Evolutionary conservation across 352 stramenopile genomes (phyloP), one percentile per base, ranked within the genome.

Genomic region (Globisporangium rhizosaccharum): DNA sequence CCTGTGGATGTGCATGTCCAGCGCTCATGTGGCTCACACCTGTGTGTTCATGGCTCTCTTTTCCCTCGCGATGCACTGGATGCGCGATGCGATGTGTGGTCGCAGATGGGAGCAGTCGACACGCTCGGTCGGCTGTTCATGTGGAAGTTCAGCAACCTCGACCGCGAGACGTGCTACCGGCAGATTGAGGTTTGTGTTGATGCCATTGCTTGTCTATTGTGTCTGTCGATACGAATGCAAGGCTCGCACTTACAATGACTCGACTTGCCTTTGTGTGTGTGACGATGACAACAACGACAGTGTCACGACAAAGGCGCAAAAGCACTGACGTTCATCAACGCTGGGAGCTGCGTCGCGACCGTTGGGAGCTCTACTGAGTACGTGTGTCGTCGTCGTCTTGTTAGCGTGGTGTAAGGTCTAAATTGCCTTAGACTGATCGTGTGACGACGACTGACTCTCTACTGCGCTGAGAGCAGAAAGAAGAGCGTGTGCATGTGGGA

Each of bases 231-330:
- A 10, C 12, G 10, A 12, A 8, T 2, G 23, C 0, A 26, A 37
- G 12, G 44, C 20, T 46, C 55, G 15, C 4, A 45, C 55, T 45
- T 2, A 54, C 20, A 10, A 30, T 47, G 17, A n/a, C n/a, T 2
- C n/a, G 6, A 17, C 20, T 3, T 44, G 23, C 44, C 15, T 41
- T 44, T 57, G 25, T 4, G 8, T 52, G 14, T 42, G 37, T 42
- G 37, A 42, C 14, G 37, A 14, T 42, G 37, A 14, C 37, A 42
- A 18, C 28, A 20, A 23, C 12, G 2, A 23, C 48, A 91, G 72
- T 94, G 85, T 52, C 86, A 96, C 65, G 85, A 94, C 62, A 93
- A 93, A 60, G 78, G 84, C n/a, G 85, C 82, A 0, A 87, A 88
- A 45, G 76, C 77, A 5, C 67, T 96, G 2, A 64, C 72, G 15